Evolutionary conservation across 257 asterid genomes (phyloP), one percentile per base, ranked within the genome.

Genomic region (Nicotiana noctiflora): DNA sequence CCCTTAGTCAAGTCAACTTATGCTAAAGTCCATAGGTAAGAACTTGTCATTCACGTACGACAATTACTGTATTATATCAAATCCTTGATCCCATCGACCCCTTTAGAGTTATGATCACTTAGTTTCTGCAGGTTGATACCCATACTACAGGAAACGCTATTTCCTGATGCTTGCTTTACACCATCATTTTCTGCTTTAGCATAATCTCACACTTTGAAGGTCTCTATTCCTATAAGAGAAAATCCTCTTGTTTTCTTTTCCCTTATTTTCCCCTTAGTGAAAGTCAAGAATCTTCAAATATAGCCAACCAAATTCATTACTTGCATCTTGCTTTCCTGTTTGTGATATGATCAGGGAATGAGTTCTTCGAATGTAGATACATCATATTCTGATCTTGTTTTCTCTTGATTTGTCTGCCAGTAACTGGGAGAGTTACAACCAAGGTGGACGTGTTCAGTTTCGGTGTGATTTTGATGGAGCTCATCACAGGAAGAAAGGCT

Each of bases 401-500:
- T 86, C 8, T 85, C 77, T 78, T 63, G 51, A 8, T 77, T 51
- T 19, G 15, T 86, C 57, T 67, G 34, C 61, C 93, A 95, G 99
- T 93, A 82, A 95, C 98, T 0, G 99, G 99, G 66, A 83, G 99
- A 85, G 99, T 95, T 79, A 95, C 97, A 3, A 95, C 97, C 2
- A 95, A 93, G 85, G 99, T 95, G 17, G 99, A 95, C 14, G 97
- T 95, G 5, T 95, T 86, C 94, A 93, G 98, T 61, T 95, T 95
- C 15, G 99, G 99, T 8, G 99, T 93, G 78, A 95, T 95, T 89
- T 81, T 95, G 79, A 95, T 95, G 99, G 99, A 93, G 82, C 88
- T 95, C 56, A 91, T 95, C 86, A 93, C 97, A 0, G 99, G 98
- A 40, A 70, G 98, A 83, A 95, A 91, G 82, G 98, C 99, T 8